Evolutionary conservation across 2,329 filamentous ascomycete species (phyloP).

Genomic region (Talaromyces marneffei): DNA sequence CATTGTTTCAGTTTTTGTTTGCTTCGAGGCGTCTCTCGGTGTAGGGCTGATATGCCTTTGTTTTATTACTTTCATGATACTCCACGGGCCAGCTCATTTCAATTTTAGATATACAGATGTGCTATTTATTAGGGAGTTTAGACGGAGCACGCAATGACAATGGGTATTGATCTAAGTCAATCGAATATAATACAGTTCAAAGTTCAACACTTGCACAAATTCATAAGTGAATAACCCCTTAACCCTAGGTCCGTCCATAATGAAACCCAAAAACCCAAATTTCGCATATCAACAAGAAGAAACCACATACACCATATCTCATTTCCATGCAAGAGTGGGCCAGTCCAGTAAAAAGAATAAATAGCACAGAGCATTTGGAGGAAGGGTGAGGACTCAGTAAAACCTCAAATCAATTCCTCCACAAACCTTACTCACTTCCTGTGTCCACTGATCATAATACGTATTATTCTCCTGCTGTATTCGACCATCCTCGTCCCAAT

Average conservation of each 20-base stretch:
- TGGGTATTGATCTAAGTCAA: not conserved
- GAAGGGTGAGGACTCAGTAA: not conserved
- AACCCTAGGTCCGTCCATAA: not conserved
- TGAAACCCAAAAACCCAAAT: not conserved
- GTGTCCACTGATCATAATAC: conserved; percentile 34
- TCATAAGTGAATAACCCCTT: not conserved
- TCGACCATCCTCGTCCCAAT: conserved; percentile 29
- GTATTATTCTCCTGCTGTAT: conserved; percentile 30
- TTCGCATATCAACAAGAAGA: not conserved
- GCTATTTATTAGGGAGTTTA: not conserved
- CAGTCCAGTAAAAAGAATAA: conserved; percentile 6
- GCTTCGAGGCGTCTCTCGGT: not conserved
- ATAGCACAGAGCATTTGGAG: not conserved
- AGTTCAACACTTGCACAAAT: not conserved
- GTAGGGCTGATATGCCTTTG: not conserved
- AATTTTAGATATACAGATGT: not conserved
- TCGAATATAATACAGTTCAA: not conserved
- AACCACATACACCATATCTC: not conserved
- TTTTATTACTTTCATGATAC: conserved; percentile 1
- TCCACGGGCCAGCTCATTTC: not conserved
- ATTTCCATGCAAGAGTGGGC: not conserved
- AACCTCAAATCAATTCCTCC: conserved; percentile 32
- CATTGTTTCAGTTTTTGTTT: not conserved
- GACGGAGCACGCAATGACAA: not conserved
- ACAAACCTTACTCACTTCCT: conserved; percentile 32